Evolutionary conservation across 2,329 filamentous ascomycete species (phyloP).

Genomic region (Tolypocladium cylindrosporum): DNA sequence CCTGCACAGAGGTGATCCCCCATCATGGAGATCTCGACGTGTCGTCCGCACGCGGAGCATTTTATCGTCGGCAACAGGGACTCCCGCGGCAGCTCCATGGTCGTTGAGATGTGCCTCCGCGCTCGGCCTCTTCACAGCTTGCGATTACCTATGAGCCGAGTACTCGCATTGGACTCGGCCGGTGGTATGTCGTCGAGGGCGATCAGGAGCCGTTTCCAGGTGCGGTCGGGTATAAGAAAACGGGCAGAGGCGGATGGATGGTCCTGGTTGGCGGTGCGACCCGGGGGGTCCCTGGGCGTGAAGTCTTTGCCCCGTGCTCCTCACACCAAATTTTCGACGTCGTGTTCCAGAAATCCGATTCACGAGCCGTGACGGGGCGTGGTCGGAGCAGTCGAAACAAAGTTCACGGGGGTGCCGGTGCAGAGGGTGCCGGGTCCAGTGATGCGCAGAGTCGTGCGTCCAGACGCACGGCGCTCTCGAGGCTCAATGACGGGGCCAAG

Average conservation of each 20-base stretch:
- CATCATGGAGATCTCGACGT: slow-evolving; percentile 79
- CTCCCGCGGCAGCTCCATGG: slow-evolving; percentile 44
- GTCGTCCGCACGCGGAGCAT: slow-evolving; percentile 68
- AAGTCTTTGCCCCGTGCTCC: neutral
- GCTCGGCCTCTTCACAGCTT: neutral
- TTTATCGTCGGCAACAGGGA: slow-evolving; percentile 77
- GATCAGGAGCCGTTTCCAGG: neutral
- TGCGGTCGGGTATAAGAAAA: neutral
- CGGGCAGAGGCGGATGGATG: neutral
- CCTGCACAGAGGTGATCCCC: slow-evolving; percentile 68
- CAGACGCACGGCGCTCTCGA: neutral
- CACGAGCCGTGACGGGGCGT: neutral
- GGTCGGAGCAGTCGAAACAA: neutral
- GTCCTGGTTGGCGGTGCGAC: neutral
- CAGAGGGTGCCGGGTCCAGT: neutral
- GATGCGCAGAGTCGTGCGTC: neutral
- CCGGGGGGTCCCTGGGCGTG: neutral
- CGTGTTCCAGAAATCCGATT: neutral
- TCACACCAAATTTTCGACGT: neutral
- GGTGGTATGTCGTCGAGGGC: neutral
- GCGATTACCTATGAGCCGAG: neutral
- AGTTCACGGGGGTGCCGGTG: neutral
- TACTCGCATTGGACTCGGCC: neutral
- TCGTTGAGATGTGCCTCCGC: slow-evolving; percentile 8
- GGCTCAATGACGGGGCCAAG: neutral